Base-by-base conservation (phyloP, 306 rosid species). In the Castanospermum australe region DNA sequence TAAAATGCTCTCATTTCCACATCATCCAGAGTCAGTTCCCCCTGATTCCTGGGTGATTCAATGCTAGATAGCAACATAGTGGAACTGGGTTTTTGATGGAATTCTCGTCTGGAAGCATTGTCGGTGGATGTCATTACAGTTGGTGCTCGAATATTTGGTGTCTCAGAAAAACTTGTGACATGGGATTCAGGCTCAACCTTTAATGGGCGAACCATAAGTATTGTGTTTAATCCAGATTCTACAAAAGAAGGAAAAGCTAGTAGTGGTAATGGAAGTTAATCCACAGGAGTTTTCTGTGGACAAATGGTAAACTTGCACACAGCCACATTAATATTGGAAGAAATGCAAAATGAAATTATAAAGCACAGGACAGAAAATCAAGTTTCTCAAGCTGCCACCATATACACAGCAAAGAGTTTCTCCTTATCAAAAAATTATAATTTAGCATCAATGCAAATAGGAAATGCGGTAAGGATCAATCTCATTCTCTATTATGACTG, bases 1-100 rank as follows among this genome's bases (percentile, higher is more conserved):
- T 86, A 86, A 83, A 86, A 86, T 39, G 78, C 87, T 71, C 77
- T 82, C 87, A 86, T 86, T 83, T 82, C 87, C 50, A 20, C 85
- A 60, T 82, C 89, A 66, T 86, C 84, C 47, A 86, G 77, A 21
- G 77, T 12, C 5, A 71, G 54, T 14, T 79, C 87, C 51, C 35
- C 84, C 60, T 86, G 61, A 60, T 79, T 82, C 71, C 41, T 59
- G 42, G 81, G 66, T 21, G 87, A 76, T 57, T 82, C 80, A 38
- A 56, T 14, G 81, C 48, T 54, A 67, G 75, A 20, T 32, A 85
- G 36, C 56, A 79, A 15, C 68, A 73, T 4, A 21, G 51, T 2
- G 9, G 86, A n/a, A 36, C 64, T 74, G 35, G 35, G 20, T 68
- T 78, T 82, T 47, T 61, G 62, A 54, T 67, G 76, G 62, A 39